A percentile compares a stretch with the other conserved stretches of the same genome.
These are phyloP conservation scores for Hordeum pubiflorum DNA, from an alignment of 202 grass and related monocot species.

Conservation along the genomic window DNA sequence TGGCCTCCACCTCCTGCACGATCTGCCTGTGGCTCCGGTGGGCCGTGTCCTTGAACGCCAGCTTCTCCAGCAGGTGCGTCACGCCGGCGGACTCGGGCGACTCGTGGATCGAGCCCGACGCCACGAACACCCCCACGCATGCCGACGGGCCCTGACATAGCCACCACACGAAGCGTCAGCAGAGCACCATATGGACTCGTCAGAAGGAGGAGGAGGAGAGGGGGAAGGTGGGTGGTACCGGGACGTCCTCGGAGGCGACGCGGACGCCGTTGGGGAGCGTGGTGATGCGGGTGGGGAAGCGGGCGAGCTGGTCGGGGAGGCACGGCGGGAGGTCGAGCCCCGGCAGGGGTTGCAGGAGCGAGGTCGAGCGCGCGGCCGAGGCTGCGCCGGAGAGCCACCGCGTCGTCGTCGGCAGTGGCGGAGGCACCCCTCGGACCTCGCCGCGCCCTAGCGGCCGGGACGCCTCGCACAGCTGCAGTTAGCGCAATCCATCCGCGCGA, in stretches of 20 bases:
- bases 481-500: background rate
- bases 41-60: slow-evolving; percentile 84
- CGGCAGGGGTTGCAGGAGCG: slow-evolving; percentile 44
- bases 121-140: slow-evolving; percentile 64
- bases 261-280: slow-evolving; percentile 78
- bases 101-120: slow-evolving; percentile 83
- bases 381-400: slow-evolving; percentile 13
- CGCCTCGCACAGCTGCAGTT: slow-evolving; percentile 11
- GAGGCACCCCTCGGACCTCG: background rate
- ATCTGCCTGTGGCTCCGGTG: slow-evolving; percentile 52
- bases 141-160: slow-evolving; percentile 55
- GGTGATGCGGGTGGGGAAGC: slow-evolving; percentile 56
- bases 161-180: background rate
- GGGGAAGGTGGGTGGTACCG: slow-evolving; percentile 10
- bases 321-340: slow-evolving; percentile 36
- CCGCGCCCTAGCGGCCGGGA: background rate
- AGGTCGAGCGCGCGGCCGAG: slow-evolving; percentile 26
- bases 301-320: slow-evolving; percentile 39
- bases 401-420: background rate
- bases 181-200: background rate
- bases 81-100: slow-evolving; percentile 36
- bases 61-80: slow-evolving; percentile 58
- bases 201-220: background rate
- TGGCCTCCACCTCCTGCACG: slow-evolving; percentile 48
- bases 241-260: slow-evolving; percentile 66